These are phyloP conservation scores for Neofusicoccum parvum DNA, from an alignment of 2,329 filamentous ascomycete species.

Conservation along the genomic window DNA sequence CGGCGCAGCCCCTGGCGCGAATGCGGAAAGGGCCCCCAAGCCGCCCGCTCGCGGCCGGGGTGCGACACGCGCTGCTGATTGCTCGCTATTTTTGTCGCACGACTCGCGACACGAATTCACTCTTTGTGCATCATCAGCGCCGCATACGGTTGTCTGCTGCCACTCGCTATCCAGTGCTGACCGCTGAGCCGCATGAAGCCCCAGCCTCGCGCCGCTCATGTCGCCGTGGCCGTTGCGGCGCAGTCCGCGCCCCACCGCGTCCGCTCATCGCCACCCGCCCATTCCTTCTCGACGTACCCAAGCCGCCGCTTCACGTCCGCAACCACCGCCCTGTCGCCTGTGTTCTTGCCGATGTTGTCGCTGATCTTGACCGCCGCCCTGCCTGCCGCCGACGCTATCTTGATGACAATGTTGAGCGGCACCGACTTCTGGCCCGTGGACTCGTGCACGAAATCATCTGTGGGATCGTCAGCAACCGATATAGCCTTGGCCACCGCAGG, in stretches of 20 bases:
- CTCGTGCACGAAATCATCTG: constrained; percentile 78
- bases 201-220: too few relatives aligned
- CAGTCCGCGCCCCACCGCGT: constrained; percentile 67
- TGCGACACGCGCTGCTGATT: not conserved
- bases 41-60: constrained; percentile 5
- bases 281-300: constrained; percentile 82
- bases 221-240: not conserved
- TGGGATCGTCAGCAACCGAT: constrained; percentile 18
- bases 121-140: constrained; percentile 12
- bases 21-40: constrained; percentile 14
- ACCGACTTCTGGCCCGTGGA: constrained; percentile 74
- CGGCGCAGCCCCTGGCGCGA: constrained; percentile 19
- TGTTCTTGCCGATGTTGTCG: constrained; percentile 89
- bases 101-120: constrained; percentile 10
- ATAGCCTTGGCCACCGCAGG: not conserved
- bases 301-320: constrained; percentile 80
- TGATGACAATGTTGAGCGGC: constrained; percentile 97
- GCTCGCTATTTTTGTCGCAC: constrained; percentile 21
- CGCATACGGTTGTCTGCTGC: constrained; percentile 1
- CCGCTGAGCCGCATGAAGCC: not conserved
- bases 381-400: constrained; percentile 82
- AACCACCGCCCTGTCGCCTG: constrained; percentile 78
- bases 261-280: constrained; percentile 82
- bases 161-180: constrained; percentile 6
- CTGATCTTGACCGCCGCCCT: constrained; percentile 89